phyloP scores from a whole-genome alignment of 768 basidiomycete genomes.

The Pholiota microspora region DNA sequence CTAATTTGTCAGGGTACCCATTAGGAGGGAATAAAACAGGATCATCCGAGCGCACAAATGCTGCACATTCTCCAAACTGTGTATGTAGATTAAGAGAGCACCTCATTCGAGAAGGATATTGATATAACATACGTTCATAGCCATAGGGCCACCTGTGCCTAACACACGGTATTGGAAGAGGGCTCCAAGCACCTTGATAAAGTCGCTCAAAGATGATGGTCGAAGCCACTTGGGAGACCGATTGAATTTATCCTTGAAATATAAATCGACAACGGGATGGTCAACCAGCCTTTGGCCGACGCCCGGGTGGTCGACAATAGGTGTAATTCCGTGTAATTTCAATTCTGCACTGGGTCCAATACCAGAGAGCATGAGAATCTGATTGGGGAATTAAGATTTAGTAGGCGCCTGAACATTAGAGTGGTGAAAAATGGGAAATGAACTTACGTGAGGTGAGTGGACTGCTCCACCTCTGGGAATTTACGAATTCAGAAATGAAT shows the following conservation, averaged over 20 bases:
- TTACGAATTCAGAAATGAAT: too few relatives aligned
- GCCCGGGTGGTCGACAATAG: conserved; percentile 62
- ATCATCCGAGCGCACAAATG: conserved; percentile 58
- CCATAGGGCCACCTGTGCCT: conserved; percentile 46
- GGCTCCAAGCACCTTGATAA: conserved; percentile 27
- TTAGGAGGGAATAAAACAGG: conserved; percentile 41
- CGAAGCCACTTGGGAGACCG: conserved; percentile 39
- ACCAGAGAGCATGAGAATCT: conserved; percentile 75
- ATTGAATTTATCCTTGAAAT: conserved; percentile 50
- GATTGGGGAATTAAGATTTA: neutral
- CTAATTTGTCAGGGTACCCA: conserved; percentile 33
- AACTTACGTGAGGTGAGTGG: conserved; percentile 12
- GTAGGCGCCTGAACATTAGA: neutral
- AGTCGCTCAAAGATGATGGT: conserved; percentile 28
- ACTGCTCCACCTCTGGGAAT: conserved; percentile 25
- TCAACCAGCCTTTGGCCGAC: conserved; percentile 78
- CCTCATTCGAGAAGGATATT: neutral
- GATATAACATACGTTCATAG: conserved; percentile 46
- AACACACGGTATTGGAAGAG: conserved; percentile 40
- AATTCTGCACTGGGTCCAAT: conserved; percentile 68
- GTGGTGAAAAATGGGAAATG: neutral
- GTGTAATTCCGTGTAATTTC: conserved; percentile 47
- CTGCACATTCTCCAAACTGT: conserved; percentile 53
- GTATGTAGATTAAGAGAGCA: neutral
- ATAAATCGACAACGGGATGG: conserved; percentile 58